Evolutionary conservation across 805 yeast species (phyloP), one percentile per base, ranked within the genome.

Genomic region (Grigorovia transvaalensis): DNA sequence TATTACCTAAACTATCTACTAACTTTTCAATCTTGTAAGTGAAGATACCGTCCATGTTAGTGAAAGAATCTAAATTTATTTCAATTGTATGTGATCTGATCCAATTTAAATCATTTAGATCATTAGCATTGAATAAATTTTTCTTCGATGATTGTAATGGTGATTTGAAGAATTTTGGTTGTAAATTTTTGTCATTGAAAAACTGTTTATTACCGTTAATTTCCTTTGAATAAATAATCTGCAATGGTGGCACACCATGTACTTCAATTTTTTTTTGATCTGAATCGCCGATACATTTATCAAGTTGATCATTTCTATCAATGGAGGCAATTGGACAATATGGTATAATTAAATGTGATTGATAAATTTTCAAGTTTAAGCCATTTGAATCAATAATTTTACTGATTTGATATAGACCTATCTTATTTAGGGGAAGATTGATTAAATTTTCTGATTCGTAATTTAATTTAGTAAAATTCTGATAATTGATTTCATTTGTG

Each of bases 171-270:
- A 65, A 67, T 46, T 75, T 79, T 1, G 85, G 84, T 51, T 74
- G 78, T 23, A 76, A 58, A 45, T 74, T 69, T 46, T 75, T 75
- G 50, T 76, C 77, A n/a, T 60, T 61, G 48, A 52, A 64, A 1
- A 58, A 51, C 29, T 57, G 56, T 9, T 51, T 48, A 23, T 69
- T 60, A 29, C 63, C 71, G 52, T 70, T 68, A 20, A 75, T 64
- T 15, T 71, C 58, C 54, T 79, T 80, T 46, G 74, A 76, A 60
- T 83, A 84, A 44, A 73, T 71, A 40, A 85, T 68, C 20, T 76
- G 77, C 53, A 85, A 66, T 0, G 99, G 98, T 0, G 91, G 83
- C 1, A 88, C 85, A 50, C 98, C 97, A 18, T 72, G 67, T 1
- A 83, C 77, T 1, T 75, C 71, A 35, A 91, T 73, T 13, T 68